A percentile compares a stretch with the other conserved stretches of the same genome.
These are phyloP conservation scores for Mortierella sp. DNA, from an alignment of 371 early-diverging fungal genomes.

Conservation along the genomic window DNA sequence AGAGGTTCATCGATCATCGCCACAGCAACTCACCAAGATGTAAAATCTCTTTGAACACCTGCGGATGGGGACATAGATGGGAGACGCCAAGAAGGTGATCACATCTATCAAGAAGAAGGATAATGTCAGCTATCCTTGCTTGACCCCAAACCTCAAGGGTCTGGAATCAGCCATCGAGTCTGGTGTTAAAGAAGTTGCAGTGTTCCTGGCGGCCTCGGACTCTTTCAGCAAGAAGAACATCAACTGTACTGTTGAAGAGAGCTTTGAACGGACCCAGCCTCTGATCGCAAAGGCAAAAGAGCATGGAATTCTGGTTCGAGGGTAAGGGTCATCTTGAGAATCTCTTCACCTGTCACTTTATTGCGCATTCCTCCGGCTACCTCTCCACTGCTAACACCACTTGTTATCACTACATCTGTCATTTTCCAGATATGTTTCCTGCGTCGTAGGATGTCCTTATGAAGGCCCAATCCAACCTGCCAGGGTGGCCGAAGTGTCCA, in stretches of 20 bases:
- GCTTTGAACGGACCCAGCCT: slow-evolving; percentile 75
- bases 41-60: too few relatives aligned
- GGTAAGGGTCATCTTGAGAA: slow-evolving; percentile 59
- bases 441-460: slow-evolving; percentile 96
- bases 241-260: slow-evolving; percentile 91
- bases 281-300: slow-evolving; percentile 77
- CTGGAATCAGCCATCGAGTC: slow-evolving; percentile 82
- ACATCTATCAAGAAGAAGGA: slow-evolving; percentile 68
- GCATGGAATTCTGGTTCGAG: slow-evolving; percentile 83
- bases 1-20: too few relatives aligned
- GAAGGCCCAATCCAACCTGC: slow-evolving; percentile 81
- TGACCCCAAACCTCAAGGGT: slow-evolving; percentile 94
- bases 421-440: slow-evolving; percentile 82
- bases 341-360: slow-evolving; percentile 9
- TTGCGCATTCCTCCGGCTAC: too few relatives aligned
- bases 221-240: slow-evolving; percentile 91
- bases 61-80: slow-evolving; percentile 71
- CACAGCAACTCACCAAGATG: too few relatives aligned
- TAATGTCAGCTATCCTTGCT: slow-evolving; percentile 86
- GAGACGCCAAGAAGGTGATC: slow-evolving; percentile 83
- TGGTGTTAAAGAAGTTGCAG: slow-evolving; percentile 89
- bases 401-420: not conserved
- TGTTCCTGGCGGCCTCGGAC: slow-evolving; percentile 94
- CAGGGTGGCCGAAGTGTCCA: slow-evolving; percentile 81
- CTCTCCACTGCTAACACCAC: not conserved